Evolutionary conservation across 2,329 filamentous ascomycete genomes (phyloP), one percentile per base, ranked within the genome.

Genomic region (Penicillium fuscoglaucum): DNA sequence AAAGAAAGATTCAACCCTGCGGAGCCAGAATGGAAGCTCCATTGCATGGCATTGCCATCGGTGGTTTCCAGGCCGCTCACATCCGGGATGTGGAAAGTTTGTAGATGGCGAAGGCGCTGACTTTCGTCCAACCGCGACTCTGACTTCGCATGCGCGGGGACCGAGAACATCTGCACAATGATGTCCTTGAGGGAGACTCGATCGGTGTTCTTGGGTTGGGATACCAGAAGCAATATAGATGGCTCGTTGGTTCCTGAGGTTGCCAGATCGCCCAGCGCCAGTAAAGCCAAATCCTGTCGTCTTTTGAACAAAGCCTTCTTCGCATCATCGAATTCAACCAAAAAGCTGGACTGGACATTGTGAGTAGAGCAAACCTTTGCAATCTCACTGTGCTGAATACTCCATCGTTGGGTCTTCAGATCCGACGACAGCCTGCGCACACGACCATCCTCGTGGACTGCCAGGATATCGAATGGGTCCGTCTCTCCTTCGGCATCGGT

Each of bases 391-490:
- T 74, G 72, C 21, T 70, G 64, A 19, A 76, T 64, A 50, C 66
- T 76, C 76, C 76, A 78, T 52, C 70, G 72, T 55, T 78, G 72
- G 28, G 67, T 71, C 55, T 74, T 69, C 13, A 79, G 60, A 57
- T 79, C 74, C 4, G 73, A 65, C 15, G 77, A 71, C 45, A 80
- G 68, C 43, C 74, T 70, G 12, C 75, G 73, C 19, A 80, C 62
- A 49, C 64, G 69, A 24, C 79, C 79, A 65, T 81, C 75, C 58
- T 75, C 65, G 54, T 81, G 77, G 15, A 80, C 72, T 12, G 72
- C 70, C 19, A 81, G 52, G 9, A 81, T 66, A 61, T 77, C 75
- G 40, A 76, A 77, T 0, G 71, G 55, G 13, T 72, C 72, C 6
- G 62, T 58, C 35, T 70, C 66, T n/a, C 64, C 64, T 7, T 66